A percentile compares a stretch with the other conserved stretches of the same genome.
Evolutionary conservation across 2,329 filamentous ascomycete genomes (phyloP).

Genomic region (Stemphylium lycopersici): DNA sequence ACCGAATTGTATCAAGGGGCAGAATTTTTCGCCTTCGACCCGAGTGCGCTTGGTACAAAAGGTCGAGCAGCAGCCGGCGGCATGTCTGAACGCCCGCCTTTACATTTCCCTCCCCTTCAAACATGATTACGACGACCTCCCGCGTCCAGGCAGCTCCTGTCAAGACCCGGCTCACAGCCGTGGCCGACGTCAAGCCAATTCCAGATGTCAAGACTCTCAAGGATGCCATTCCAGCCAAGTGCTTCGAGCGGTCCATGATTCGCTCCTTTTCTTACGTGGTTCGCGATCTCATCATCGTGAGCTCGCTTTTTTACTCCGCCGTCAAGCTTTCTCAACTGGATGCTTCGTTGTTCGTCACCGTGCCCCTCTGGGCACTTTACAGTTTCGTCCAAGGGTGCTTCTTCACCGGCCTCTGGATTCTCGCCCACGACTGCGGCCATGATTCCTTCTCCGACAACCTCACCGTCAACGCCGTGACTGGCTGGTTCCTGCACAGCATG

Average conservation of each 20-base stretch:
- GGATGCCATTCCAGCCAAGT: conserved; percentile 32
- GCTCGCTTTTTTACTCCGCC: conserved; percentile 23
- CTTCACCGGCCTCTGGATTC: conserved; percentile 69
- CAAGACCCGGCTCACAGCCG: conserved; percentile 22
- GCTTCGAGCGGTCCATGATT: conserved; percentile 32
- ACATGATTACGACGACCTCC: conserved; percentile 24
- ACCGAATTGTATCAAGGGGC: conserved; percentile 4
- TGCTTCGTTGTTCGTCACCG: conserved; percentile 18
- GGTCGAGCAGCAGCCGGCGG: neutral
- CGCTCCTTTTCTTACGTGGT: conserved; percentile 32
- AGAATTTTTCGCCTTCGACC: conserved; percentile 2
- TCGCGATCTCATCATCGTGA: conserved; percentile 30
- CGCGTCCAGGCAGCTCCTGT: conserved; percentile 21
- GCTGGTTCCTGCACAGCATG: conserved; percentile 69
- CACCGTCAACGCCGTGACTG: conserved; percentile 65
- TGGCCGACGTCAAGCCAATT: conserved; percentile 22
- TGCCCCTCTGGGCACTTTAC: conserved; percentile 60
- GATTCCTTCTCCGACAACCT: conserved; percentile 67
- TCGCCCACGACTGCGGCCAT: conserved; percentile 75
- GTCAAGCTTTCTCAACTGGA: conserved; percentile 21
- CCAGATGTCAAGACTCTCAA: conserved; percentile 33
- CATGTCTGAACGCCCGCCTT: neutral
- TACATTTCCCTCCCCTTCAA: conserved; percentile 12
- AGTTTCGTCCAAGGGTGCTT: conserved; percentile 69
- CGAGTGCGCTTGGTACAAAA: neutral